phyloP scores from a whole-genome alignment of 345 rosid genomes.

The Cardamine chenopodiifolia region DNA sequence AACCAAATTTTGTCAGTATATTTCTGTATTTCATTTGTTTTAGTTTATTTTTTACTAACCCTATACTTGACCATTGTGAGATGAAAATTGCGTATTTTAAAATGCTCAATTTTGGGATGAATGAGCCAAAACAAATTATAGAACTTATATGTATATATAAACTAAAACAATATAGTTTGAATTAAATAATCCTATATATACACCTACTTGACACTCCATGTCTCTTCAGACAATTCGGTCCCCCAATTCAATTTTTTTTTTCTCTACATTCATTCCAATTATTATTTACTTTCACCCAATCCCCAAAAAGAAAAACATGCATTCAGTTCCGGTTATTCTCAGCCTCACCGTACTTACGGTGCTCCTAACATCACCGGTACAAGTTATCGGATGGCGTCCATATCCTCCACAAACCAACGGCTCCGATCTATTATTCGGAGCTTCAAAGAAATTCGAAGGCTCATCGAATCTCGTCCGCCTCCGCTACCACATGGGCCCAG shows the following conservation, averaged over 20 bases:
- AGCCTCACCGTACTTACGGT: conserved; percentile 42
- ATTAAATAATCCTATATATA: conserved; percentile 35
- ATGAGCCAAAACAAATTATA: background rate
- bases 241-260: conserved; percentile 16
- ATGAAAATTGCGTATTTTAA: background rate
- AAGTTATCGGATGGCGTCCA: conserved; percentile 67
- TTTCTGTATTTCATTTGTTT: background rate
- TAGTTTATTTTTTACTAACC: background rate
- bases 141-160: background rate
- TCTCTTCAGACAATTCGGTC: conserved; percentile 30
- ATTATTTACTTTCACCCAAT: conserved; percentile 26
- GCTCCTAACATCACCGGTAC: conserved; percentile 33
- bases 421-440: conserved; percentile 53
- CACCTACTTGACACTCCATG: conserved; percentile 16
- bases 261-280: background rate
- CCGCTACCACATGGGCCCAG: conserved; percentile 96
- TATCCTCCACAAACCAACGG: conserved; percentile 67
- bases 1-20: background rate
- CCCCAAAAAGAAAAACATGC: conserved; percentile 20
- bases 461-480: conserved; percentile 83
- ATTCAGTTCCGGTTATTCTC: conserved; percentile 44
- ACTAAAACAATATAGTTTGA: background rate
- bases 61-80: background rate
- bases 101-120: background rate
- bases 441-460: conserved; percentile 86